These are phyloP conservation scores for Aethionema arabicum DNA, from an alignment of 345 rosid species.

Conservation along the genomic window DNA sequence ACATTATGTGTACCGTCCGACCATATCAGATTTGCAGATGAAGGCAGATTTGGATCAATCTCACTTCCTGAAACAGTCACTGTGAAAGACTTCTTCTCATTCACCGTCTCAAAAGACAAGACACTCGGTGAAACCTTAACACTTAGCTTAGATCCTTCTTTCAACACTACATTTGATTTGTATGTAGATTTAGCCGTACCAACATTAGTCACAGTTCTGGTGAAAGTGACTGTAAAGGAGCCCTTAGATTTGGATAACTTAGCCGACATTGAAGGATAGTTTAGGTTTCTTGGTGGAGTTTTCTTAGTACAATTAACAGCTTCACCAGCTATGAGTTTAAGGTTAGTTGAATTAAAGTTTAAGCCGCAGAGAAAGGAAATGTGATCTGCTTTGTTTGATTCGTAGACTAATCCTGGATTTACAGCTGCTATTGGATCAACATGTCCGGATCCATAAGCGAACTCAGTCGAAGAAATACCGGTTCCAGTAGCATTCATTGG, in stretches of 20 bases:
- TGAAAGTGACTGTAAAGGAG: conserved; percentile 31
- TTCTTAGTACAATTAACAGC: conserved; percentile 35
- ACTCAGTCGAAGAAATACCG: conserved; percentile 28
- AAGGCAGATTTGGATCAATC: neutral
- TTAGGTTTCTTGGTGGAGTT: conserved; percentile 38
- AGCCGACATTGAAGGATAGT: conserved; percentile 55
- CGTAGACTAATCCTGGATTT: conserved; percentile 44
- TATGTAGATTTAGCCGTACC: conserved; percentile 47
- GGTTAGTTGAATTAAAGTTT: conserved; percentile 17
- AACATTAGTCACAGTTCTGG: conserved; percentile 57
- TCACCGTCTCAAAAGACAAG: conserved; percentile 33
- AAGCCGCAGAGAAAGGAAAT: conserved; percentile 44
- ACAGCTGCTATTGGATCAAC: conserved; percentile 48
- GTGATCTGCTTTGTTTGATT: conserved; percentile 36
- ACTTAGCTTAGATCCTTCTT: conserved; percentile 19
- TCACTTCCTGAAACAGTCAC: conserved; percentile 27
- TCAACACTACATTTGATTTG: conserved; percentile 26
- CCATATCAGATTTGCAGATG: conserved; percentile 37
- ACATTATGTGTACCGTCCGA: conserved; percentile 35
- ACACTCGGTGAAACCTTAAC: conserved; percentile 38
- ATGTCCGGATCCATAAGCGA: conserved; percentile 58
- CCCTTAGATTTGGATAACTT: neutral
- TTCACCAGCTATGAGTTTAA: conserved; percentile 36
- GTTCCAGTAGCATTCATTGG: conserved; percentile 35
- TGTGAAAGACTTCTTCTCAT: conserved; percentile 43